Base-by-base conservation (phyloP, 331 rosid genomes). In the Spiraea crenata region DNA sequence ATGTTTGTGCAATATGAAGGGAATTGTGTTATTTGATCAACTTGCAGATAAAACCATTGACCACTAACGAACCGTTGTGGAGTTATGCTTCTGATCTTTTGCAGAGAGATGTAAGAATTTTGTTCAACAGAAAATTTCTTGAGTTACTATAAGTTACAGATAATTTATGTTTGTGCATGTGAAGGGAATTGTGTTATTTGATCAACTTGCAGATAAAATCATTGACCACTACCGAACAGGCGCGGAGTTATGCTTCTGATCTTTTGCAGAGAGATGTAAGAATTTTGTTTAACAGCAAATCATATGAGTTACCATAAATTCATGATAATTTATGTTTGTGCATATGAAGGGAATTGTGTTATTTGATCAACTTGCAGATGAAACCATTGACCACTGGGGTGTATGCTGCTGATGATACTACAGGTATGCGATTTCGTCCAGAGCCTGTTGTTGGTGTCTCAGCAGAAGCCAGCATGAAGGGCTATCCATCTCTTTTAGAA, bases 251-350 rank as follows among this genome's bases (percentile, higher is more conserved):
- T 41, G 80, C 84, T 76, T 77, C 89, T n/a, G 82, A 80, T 84
- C 83, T 76, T 71, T 46, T 72, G 17, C 83, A 57, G 9, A 85
- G 68, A 77, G 83, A 85, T 61, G 90, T 88, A 85, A 73, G 81
- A 62, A 70, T 9, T 19, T 52, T 0, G 56, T 12, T 38, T n/a
- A 5, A 47, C 10, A 5, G 8, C 9, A 62, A 3, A 49, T 40
- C 20, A 14, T 34, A 9, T 69, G 63, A 34, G 47, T 57, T 16
- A 12, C 9, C 19, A 17, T 39, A 44, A 19, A 41, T 40, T 38
- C 17, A 25, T 68, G 73, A 40, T 16, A 40, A 15, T 13, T 6
- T 46, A 14, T 40, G 40, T 63, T 38, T 39, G 48, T 34, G 14
- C n/a, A 48, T 42, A 3, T 35, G 17, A 20, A 42, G 9, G 9